Evolutionary conservation across 1,284 basidiomycete genomes (phyloP), one percentile per base, ranked within the genome.

Genomic region (Leccinum proximum): DNA sequence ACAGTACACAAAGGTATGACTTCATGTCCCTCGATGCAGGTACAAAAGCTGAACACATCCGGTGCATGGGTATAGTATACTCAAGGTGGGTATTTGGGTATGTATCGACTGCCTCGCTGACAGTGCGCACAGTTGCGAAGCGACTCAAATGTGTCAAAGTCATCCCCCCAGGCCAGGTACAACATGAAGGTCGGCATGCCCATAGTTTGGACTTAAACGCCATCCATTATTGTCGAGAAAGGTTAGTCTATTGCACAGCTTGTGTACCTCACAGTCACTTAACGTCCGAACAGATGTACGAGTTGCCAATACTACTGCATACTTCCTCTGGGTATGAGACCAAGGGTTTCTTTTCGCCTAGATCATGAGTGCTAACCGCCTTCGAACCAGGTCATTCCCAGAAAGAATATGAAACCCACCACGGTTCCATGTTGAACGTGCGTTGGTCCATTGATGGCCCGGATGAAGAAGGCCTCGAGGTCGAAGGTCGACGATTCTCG

Each of bases 261-360:
- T 37, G 3, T 37, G 9, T 30, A 1, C 56, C 18, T 35, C 5
- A 16, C 33, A 16, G 26, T 2, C 6, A 26, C 1, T 65, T 70
- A 38, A 72, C 48, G 10, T 38, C 2, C 38, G 5, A 56, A 42
- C 38, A 84, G 84, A 56, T 87, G 86, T 67, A 75, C 77, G 1
- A 78, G 79, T 59, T 87, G 85, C 66, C 81, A 81, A 10, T 87
- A 87, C 70, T 82, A 81, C 67, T 87, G 86, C 67, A 86, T 80
- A 0, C 72, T 87, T 11, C 82, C 81, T 0, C 72, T 81, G 54
- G 84, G 86, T 86, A 67, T 48, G 66, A 6, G 48, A 18, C 38
- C 3, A n/a, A 5, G 9, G 30, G 5, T 57, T 3, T 9, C 5
- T 9, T 48, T 3, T 2, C 2, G 6, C 13, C n/a, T 33, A 7